Percentiles rank a stretch among this genome's conserved stretches.
phyloP scores from a whole-genome alignment of 2,329 filamentous ascomycete species.

The Didymella glomerata region DNA sequence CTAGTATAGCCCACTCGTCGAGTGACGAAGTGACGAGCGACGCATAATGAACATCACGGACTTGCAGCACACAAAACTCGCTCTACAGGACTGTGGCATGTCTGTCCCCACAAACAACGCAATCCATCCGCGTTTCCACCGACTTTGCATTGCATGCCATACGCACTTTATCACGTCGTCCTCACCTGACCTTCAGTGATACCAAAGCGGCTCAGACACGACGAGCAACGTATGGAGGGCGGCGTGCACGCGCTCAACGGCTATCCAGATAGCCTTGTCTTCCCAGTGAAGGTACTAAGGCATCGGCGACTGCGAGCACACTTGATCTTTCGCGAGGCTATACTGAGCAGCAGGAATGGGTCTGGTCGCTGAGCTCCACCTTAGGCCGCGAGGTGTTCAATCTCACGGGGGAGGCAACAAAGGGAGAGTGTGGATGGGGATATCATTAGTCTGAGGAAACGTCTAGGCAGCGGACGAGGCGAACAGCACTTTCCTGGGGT shows the following conservation, averaged over 20 bases:
- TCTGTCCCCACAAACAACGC: neutral
- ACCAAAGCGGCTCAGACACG: constrained; percentile 25
- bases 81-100: neutral
- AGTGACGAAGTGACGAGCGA: neutral
- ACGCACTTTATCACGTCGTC: constrained; percentile 14
- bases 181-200: constrained; percentile 13
- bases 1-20: neutral
- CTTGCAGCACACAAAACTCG: neutral
- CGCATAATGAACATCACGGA: neutral
- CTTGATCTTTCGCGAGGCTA: constrained; percentile 59
- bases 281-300: constrained; percentile 32
- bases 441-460: constrained; percentile 6
- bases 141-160: constrained; percentile 5
- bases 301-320: constrained; percentile 40
- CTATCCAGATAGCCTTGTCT: constrained; percentile 34
- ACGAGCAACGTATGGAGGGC: constrained; percentile 9
- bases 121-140: neutral
- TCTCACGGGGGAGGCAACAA: neutral
- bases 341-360: constrained; percentile 64
- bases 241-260: constrained; percentile 25
- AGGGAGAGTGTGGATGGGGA: neutral
- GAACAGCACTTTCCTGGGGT: constrained; percentile 48
- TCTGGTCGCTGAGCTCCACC: constrained; percentile 63
- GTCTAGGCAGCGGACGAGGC: constrained; percentile 39
- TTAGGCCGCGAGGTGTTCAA: constrained; percentile 38